A percentile compares a stretch with the other conserved stretches of the same genome.
These are phyloP conservation scores for Fraxinus anomala DNA, from an alignment of 257 asterid genomes.

Conservation along the genomic window DNA sequence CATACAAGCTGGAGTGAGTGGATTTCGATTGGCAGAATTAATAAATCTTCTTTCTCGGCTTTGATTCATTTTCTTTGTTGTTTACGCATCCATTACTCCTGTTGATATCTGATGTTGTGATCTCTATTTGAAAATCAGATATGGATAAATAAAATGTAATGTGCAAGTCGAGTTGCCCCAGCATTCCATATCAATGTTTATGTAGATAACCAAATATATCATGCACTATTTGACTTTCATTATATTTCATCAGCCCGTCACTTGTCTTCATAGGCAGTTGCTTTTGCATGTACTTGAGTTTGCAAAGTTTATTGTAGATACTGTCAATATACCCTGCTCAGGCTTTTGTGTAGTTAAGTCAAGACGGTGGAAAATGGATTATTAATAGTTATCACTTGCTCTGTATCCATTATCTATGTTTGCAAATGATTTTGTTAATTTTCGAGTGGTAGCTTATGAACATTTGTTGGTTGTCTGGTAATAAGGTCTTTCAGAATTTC, in stretches of 20 bases:
- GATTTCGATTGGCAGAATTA: conserved; percentile 11
- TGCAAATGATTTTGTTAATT: conserved; percentile 11
- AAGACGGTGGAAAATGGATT: background rate
- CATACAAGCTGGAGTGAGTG: conserved; percentile 90
- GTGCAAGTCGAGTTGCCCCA: background rate
- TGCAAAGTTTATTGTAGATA: background rate
- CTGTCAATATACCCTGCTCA: background rate
- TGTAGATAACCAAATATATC: background rate
- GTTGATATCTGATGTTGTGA: conserved; percentile 5
- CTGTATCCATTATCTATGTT: background rate
- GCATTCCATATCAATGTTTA: background rate
- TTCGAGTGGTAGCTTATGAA: background rate
- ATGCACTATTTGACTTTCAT: background rate
- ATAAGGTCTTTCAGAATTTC: background rate
- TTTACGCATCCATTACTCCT: background rate
- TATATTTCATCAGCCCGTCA: background rate
- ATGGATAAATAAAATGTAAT: background rate
- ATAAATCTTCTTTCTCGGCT: conserved; percentile 3
- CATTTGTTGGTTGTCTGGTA: conserved; percentile 4
- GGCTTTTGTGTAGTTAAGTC: background rate
- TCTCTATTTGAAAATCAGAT: background rate
- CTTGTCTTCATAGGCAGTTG: background rate
- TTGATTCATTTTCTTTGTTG: conserved; percentile 5
- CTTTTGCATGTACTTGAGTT: background rate
- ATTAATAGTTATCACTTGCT: background rate